phyloP scores from a whole-genome alignment of 208 protist species.

The Wallacemonas sp. region DNA sequence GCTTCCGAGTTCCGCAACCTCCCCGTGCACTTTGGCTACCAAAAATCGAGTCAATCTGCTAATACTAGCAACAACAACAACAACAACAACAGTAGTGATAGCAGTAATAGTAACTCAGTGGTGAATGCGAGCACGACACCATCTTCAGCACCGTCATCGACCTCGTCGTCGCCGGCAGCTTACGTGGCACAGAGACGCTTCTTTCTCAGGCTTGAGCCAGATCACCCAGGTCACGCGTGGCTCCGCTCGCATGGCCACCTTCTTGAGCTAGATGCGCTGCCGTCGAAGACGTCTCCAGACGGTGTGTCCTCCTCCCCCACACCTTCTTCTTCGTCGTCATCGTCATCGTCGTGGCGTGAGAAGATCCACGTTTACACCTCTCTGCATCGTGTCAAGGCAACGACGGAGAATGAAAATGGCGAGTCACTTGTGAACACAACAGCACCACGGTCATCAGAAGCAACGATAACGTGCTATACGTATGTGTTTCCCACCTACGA shows the following conservation, averaged over 20 bases:
- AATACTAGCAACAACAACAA: slow-evolving; percentile 13
- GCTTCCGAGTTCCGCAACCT: slow-evolving; percentile 31
- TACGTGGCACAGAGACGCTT: background rate
- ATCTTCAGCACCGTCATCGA: background rate
- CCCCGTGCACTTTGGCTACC: slow-evolving; percentile 8
- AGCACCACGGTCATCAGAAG: background rate
- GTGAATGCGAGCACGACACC: background rate
- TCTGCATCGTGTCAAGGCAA: slow-evolving; percentile 6
- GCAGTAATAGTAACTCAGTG: too few relatives aligned
- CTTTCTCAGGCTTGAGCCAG: slow-evolving; percentile 3
- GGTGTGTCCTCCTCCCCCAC: too few relatives aligned
- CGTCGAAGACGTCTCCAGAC: background rate
- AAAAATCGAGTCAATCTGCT: background rate
- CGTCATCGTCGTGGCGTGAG: background rate
- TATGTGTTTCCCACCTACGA: slow-evolving; percentile 8
- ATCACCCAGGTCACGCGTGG: background rate
- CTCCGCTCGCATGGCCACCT: slow-evolving; percentile 2
- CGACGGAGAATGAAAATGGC: background rate
- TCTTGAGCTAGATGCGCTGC: background rate
- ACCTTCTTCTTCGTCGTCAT: background rate
- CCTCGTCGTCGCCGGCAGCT: background rate
- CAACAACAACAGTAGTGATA: slow-evolving; percentile 5
- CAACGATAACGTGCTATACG: slow-evolving; percentile 2
- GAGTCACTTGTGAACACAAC: background rate
- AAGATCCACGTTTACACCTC: slow-evolving; percentile 7